These are phyloP conservation scores for Dryadomyces quercus-mongolicae DNA, from an alignment of 2,329 filamentous ascomycete genomes.

Conservation along the genomic window DNA sequence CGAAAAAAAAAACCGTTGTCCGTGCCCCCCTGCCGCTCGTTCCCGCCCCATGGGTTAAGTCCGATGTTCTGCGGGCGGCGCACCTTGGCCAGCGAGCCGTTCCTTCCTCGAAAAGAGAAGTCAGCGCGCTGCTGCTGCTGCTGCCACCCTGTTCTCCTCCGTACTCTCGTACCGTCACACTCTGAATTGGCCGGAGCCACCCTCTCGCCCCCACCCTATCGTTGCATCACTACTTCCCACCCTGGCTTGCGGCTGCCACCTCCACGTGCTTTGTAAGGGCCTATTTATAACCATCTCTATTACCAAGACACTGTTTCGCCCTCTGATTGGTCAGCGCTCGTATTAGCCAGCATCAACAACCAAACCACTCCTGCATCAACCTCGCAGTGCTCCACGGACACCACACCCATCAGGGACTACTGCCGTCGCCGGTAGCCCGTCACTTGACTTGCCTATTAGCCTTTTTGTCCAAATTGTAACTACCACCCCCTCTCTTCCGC, in stretches of 20 bases:
- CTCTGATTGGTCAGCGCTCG: conserved; percentile 5
- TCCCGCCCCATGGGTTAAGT: background rate
- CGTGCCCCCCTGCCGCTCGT: background rate
- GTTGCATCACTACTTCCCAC: background rate
- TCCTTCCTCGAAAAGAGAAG: background rate
- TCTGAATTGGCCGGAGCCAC: background rate
- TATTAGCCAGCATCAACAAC: background rate
- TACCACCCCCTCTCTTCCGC: too few relatives aligned
- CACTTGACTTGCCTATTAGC: too few relatives aligned
- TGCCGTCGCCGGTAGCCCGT: too few relatives aligned
- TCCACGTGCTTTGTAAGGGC: conserved; percentile 10
- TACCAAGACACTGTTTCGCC: conserved; percentile 6
- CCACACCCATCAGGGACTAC: too few relatives aligned
- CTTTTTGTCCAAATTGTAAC: too few relatives aligned
- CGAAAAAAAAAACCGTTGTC: background rate
- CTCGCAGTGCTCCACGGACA: too few relatives aligned
- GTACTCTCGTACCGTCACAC: background rate
- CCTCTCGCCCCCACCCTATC: background rate
- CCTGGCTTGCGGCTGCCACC: conserved; percentile 1
- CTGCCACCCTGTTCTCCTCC: too few relatives aligned
- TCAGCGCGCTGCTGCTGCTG: too few relatives aligned
- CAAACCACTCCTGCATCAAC: too few relatives aligned
- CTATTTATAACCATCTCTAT: conserved; percentile 11
- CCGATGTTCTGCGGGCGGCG: background rate
- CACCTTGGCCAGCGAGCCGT: background rate